These are phyloP conservation scores for Eragrostis nindensis DNA, from an alignment of 176 grass and related monocot genomes.

Conservation along the genomic window DNA sequence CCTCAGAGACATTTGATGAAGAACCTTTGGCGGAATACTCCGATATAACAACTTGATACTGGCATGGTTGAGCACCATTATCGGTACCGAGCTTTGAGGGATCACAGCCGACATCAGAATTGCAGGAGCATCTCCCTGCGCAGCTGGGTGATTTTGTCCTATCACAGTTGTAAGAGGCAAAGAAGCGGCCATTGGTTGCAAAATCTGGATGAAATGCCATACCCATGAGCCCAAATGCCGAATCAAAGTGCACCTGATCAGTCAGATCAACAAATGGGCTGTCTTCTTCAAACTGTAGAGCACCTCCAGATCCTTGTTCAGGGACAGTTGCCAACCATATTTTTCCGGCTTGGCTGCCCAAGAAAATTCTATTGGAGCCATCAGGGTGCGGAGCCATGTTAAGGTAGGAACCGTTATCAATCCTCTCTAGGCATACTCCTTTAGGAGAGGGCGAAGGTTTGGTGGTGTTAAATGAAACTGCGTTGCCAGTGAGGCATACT, in stretches of 20 bases:
- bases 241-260: conserved; percentile 80
- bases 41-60: conserved; percentile 73
- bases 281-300: conserved; percentile 51
- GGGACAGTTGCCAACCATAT: conserved; percentile 82
- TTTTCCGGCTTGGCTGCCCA: conserved; percentile 83
- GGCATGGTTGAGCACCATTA: conserved; percentile 85
- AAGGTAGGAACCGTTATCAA: conserved; percentile 77
- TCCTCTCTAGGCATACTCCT: conserved; percentile 85
- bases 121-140: conserved; percentile 76
- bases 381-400: conserved; percentile 93
- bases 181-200: conserved; percentile 81
- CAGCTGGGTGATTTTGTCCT: conserved; percentile 67
- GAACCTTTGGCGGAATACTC: conserved; percentile 83
- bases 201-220: conserved; percentile 85
- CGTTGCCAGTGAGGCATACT: conserved; percentile 60
- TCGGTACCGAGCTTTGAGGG: conserved; percentile 72
- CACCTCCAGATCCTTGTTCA: conserved; percentile 72
- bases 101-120: conserved; percentile 84
- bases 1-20: conserved; percentile 70
- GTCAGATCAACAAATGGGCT: conserved; percentile 85
- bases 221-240: conserved; percentile 80
- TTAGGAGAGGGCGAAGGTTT: conserved; percentile 52
- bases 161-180: conserved; percentile 95
- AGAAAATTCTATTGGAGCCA: conserved; percentile 79
- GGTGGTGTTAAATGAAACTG: conserved; percentile 63